Evolutionary conservation across 129 eudicot species (phyloP).

Genomic region (Deinandra increscens): DNA sequence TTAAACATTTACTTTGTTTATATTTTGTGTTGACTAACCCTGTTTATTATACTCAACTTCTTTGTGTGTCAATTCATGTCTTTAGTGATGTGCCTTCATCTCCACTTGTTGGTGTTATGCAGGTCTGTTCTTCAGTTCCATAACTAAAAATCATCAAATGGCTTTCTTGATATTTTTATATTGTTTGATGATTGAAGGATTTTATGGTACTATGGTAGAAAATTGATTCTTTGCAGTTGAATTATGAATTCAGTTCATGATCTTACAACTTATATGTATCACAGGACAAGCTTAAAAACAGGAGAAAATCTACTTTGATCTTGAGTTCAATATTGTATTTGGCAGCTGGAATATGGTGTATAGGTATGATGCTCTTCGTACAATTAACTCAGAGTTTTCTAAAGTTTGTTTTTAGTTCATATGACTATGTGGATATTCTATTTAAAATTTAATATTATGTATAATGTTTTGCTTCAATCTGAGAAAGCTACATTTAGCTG

Average conservation of each 20-base stretch:
- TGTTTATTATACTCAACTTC: constrained; percentile 55
- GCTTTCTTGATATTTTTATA: neutral
- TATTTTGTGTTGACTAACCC: constrained; percentile 8
- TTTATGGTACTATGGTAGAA: neutral
- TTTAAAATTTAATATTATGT: neutral
- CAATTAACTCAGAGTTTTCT: neutral
- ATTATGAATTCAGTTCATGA: neutral
- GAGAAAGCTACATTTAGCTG: too few species aligned
- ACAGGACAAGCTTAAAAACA: constrained; percentile 74
- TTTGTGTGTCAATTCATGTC: constrained; percentile 76
- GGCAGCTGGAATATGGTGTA: constrained; percentile 78
- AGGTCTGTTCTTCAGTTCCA: constrained; percentile 41
- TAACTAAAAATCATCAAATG: neutral
- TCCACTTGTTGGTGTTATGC: constrained; percentile 89
- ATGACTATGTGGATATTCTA: neutral
- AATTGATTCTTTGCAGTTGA: neutral
- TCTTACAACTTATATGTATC: constrained; percentile 12
- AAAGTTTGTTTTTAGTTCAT: neutral
- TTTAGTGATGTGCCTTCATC: constrained; percentile 95
- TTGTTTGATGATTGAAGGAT: neutral
- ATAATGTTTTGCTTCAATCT: too few species aligned
- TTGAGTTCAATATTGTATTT: constrained; percentile 66
- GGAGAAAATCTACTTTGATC: constrained; percentile 74
- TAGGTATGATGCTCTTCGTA: constrained; percentile 40
- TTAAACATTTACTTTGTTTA: neutral